phyloP scores from a whole-genome alignment of 1,284 basidiomycete genomes.

The Pholiota adiposa region DNA sequence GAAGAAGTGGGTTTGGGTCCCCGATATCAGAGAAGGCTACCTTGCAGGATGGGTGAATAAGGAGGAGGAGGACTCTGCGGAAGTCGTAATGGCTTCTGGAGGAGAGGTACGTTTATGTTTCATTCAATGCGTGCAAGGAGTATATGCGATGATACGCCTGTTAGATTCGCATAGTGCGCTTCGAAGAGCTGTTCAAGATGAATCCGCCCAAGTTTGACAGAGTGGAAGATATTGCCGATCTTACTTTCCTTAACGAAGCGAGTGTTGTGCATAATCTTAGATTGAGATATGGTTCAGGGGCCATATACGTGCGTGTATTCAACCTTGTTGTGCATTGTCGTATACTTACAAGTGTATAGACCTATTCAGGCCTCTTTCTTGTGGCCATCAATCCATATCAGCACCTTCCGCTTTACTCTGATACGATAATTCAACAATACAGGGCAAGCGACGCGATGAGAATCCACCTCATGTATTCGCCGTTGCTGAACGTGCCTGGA shows the following conservation, averaged over 20 bases:
- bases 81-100: conserved; percentile 80
- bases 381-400: conserved; percentile 99
- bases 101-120: conserved; percentile 75
- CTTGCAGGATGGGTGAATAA: conserved; percentile 88
- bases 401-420: conserved; percentile 90
- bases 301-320: conserved; percentile 85
- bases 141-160: background rate
- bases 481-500: conserved; percentile 97
- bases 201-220: conserved; percentile 99
- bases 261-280: conserved; percentile 97
- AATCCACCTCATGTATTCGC: conserved; percentile 98
- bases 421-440: conserved; percentile 92
- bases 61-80: conserved; percentile 79
- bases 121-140: background rate
- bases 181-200: conserved; percentile 89
- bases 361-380: conserved; percentile 95
- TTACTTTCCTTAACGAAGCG: conserved; percentile 98
- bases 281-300: conserved; percentile 88
- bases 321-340: background rate
- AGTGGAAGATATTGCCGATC: conserved; percentile 97
- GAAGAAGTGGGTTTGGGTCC: conserved; percentile 98
- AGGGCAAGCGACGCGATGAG: conserved; percentile 92
- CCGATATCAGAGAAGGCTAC: conserved; percentile 88
- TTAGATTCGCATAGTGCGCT: conserved; percentile 75
- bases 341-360: conserved; percentile 49